Percentiles rank a stretch among this genome's conserved stretches.
Conservation (phyloP, 1,284 basidiomycete genomes). For the Melampsora americana region DNA sequence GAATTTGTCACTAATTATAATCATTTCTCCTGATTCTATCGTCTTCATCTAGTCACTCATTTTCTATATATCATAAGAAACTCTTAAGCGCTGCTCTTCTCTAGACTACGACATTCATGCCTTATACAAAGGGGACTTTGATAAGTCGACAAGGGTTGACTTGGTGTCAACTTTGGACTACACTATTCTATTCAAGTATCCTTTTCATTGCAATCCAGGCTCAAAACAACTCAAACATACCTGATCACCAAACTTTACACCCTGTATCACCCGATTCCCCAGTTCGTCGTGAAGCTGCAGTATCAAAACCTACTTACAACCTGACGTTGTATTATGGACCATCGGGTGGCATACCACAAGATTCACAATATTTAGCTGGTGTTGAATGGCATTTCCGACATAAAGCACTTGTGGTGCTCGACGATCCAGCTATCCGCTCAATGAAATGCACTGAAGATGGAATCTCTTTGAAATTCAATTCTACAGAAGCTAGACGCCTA, state of each 20-base stretch:
- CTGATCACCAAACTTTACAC: constrained; percentile 18
- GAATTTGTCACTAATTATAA: too few species aligned
- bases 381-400: constrained; percentile 28
- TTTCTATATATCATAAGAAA: too few species aligned
- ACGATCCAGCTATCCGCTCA: constrained; percentile 25
- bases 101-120: too few species aligned
- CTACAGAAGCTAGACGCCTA: background rate
- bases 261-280: constrained; percentile 22
- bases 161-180: too few species aligned
- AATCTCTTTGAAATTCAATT: constrained; percentile 28
- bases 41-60: too few species aligned
- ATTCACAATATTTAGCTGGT: constrained; percentile 22
- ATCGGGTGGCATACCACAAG: background rate
- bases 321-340: constrained; percentile 32
- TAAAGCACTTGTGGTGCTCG: constrained; percentile 23
- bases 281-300: constrained; percentile 18
- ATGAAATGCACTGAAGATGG: constrained; percentile 29
- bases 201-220: background rate
- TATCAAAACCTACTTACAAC: constrained; percentile 8
- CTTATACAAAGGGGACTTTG: too few species aligned
- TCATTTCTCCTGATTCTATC: too few species aligned
- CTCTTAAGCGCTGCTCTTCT: too few species aligned
- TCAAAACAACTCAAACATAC: background rate
- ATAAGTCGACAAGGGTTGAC: too few species aligned
- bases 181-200: background rate